Percentiles rank a stretch among this genome's conserved stretches.
These are phyloP conservation scores for Nakazawaea pomicola DNA, from an alignment of 805 yeast species.

Conservation along the genomic window DNA sequence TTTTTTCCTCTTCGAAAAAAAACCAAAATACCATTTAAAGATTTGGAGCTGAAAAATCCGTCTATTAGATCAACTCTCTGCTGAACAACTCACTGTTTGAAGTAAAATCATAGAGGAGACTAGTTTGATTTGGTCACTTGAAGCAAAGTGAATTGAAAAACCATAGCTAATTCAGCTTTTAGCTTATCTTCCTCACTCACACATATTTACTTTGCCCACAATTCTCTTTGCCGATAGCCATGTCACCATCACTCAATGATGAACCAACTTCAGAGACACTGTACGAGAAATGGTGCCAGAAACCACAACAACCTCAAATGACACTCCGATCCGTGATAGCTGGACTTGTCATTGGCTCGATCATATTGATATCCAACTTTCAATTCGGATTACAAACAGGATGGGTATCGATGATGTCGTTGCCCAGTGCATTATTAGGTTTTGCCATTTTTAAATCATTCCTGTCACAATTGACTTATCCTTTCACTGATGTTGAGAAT, in stretches of 20 bases:
- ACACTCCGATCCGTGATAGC: conserved; percentile 70
- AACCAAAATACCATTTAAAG: too few species aligned
- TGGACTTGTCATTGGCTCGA: conserved; percentile 81
- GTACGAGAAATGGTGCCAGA: conserved; percentile 33
- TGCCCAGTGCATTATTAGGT: conserved; percentile 88
- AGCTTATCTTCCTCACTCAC: too few species aligned
- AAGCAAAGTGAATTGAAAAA: too few species aligned
- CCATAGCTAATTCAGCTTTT: too few species aligned
- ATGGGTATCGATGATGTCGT: conserved; percentile 99
- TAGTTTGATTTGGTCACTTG: too few species aligned
- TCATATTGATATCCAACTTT: conserved; percentile 84
- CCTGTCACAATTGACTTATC: conserved; percentile 29
- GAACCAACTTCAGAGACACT: neutral
- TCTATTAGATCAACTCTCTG: too few species aligned
- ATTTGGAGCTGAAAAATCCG: too few species aligned
- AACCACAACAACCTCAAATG: conserved; percentile 56
- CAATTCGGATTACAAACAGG: conserved; percentile 97
- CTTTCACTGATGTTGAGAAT: conserved; percentile 86
- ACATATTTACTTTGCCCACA: neutral
- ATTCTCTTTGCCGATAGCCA: neutral
- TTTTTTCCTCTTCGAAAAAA: too few species aligned
- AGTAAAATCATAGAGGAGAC: too few species aligned
- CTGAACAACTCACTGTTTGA: too few species aligned
- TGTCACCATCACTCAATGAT: neutral
- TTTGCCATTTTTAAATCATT: conserved; percentile 73